Percentiles rank a stretch among this genome's conserved stretches.
Evolutionary conservation across 1,139 yeast genomes (phyloP).

Genomic region (Diutina ranongensis): DNA sequence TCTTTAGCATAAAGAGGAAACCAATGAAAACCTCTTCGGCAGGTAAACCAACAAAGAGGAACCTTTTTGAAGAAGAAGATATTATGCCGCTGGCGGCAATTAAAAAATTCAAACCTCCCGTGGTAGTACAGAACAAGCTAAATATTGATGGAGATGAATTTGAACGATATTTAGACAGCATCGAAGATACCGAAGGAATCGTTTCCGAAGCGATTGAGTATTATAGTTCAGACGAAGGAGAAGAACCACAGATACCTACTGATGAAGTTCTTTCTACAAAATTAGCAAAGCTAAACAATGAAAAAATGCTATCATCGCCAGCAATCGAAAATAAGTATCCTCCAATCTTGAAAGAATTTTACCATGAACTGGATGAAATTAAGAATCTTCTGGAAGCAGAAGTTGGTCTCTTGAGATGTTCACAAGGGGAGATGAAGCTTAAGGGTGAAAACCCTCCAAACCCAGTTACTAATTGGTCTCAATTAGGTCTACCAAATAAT

Average conservation of each 20-base stretch:
- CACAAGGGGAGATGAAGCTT: conserved; percentile 53
- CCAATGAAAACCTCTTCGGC: background rate
- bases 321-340: background rate
- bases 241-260: background rate
- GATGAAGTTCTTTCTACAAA: background rate
- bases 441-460: conserved; percentile 47
- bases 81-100: background rate
- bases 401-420: conserved; percentile 39
- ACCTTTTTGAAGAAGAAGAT: background rate
- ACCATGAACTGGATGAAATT: conserved; percentile 52
- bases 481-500: conserved; percentile 60
- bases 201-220: background rate
- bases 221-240: background rate
- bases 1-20: background rate
- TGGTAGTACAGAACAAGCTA: background rate
- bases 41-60: background rate
- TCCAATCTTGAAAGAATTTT: conserved; percentile 53
- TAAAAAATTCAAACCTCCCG: background rate
- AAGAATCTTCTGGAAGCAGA: conserved; percentile 36
- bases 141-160: background rate
- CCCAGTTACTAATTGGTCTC: conserved; percentile 73
- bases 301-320: background rate
- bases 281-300: conserved; percentile 1
- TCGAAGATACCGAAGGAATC: background rate
- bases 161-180: background rate